Percentiles rank a stretch among this genome's conserved stretches.
Conservation (phyloP, 106 monocot genomes). For the Allium fistulosum region DNA sequence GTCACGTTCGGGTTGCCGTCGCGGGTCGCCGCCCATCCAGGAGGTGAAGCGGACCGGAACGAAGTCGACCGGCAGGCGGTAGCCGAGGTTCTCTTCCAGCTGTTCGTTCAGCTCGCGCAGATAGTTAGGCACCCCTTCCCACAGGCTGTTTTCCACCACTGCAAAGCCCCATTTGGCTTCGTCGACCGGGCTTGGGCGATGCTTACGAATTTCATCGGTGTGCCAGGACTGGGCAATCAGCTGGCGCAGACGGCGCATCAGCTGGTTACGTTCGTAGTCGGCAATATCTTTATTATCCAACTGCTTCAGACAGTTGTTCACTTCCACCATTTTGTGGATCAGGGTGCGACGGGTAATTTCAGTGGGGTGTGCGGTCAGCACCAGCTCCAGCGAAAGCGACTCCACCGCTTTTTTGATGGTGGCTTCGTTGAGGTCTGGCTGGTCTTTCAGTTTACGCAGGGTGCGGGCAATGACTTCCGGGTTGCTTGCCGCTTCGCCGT, state of each 20-base stretch:
- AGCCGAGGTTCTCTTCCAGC: not conserved
- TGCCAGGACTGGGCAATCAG: not conserved
- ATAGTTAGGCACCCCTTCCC: not conserved
- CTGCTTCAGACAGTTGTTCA: not conserved
- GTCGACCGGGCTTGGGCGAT: not conserved
- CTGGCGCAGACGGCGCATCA: not conserved
- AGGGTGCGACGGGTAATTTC: not conserved
- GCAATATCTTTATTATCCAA: not conserved
- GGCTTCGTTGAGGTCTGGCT: not conserved
- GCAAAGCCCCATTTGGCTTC: not conserved
- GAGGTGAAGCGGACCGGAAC: not conserved
- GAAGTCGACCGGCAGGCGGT: not conserved
- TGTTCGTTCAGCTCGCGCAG: not conserved
- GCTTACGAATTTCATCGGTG: not conserved
- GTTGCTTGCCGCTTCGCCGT: not conserved
- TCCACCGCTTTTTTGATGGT: not conserved
- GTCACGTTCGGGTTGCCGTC: conserved; percentile 8
- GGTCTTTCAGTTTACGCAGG: not conserved
- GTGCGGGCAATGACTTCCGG: not conserved
- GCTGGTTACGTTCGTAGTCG: not conserved
- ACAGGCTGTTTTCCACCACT: not conserved
- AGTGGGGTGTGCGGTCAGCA: conserved; percentile 4
- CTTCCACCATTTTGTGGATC: not conserved
- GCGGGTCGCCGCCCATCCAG: conserved; percentile 11
- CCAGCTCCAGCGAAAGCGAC: not conserved